Conservation (phyloP, 257 asterid genomes). For the Penstemon eatonii region DNA sequence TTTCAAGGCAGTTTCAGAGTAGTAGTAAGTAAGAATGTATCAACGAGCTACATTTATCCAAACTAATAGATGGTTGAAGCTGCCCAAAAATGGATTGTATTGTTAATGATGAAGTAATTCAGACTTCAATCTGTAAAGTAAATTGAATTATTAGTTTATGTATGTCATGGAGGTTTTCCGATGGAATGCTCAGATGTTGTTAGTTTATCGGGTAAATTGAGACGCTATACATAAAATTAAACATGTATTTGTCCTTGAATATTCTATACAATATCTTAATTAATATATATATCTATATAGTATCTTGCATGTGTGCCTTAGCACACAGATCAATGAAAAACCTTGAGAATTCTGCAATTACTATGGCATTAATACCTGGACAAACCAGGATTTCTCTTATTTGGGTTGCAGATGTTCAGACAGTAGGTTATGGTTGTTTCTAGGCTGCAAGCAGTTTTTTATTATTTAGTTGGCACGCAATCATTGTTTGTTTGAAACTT, state of each 20-base stretch:
- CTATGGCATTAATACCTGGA: conserved; percentile 10
- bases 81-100: conserved; percentile 8
- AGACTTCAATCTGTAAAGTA: conserved; percentile 6
- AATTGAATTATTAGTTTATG: neutral
- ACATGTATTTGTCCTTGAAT: neutral
- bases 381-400: neutral
- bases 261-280: neutral
- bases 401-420: conserved; percentile 2
- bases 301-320: conserved; percentile 18
- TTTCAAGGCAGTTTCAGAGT: conserved; percentile 9
- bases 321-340: neutral
- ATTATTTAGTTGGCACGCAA: neutral
- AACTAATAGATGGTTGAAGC: conserved; percentile 14
- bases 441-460: conserved; percentile 7
- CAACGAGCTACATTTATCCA: conserved; percentile 2
- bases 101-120: conserved; percentile 3
- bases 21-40: neutral
- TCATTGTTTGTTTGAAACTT: neutral
- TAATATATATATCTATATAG: neutral
- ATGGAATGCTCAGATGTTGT: conserved; percentile 1
- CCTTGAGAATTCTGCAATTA: conserved; percentile 6
- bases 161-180: neutral
- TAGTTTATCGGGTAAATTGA: neutral
- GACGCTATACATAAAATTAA: neutral
- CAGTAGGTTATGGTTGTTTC: conserved; percentile 19